A percentile compares a stretch with the other conserved stretches of the same genome.
These are phyloP conservation scores for Aspergillus ibericus DNA, from an alignment of 2,329 filamentous ascomycete species.

Conservation along the genomic window DNA sequence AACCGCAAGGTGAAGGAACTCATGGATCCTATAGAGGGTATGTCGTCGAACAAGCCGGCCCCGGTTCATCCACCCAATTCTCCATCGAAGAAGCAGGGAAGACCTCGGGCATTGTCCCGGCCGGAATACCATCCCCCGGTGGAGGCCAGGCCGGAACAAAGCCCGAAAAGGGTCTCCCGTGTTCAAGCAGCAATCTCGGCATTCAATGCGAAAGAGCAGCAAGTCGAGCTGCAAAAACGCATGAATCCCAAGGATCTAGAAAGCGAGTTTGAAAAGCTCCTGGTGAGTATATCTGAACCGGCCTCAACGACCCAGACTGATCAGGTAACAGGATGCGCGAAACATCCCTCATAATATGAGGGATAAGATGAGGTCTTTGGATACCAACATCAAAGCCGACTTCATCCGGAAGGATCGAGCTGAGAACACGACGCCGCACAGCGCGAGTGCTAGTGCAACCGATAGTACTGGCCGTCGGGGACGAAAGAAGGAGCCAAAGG, in stretches of 20 bases:
- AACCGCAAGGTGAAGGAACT: constrained; percentile 43
- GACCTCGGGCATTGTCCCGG: constrained; percentile 31
- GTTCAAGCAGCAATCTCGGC: constrained; percentile 66
- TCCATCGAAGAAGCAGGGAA: constrained; percentile 19
- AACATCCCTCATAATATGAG: constrained; percentile 94
- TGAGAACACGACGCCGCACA: constrained; percentile 57
- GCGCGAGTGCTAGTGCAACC: constrained; percentile 38
- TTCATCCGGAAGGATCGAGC: constrained; percentile 89
- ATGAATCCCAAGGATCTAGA: constrained; percentile 59
- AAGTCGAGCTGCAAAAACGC: constrained; percentile 45
- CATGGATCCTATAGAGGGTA: constrained; percentile 28
- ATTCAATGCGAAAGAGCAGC: constrained; percentile 57
- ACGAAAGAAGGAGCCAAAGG: constrained; percentile 45
- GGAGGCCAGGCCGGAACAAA: constrained; percentile 32
- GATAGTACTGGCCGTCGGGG: constrained; percentile 36
- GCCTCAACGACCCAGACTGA: constrained; percentile 7
- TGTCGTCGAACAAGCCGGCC: constrained; percentile 25
- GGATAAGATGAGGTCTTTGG: constrained; percentile 89
- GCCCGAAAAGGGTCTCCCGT: constrained; percentile 52
- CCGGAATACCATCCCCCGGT: constrained; percentile 34
- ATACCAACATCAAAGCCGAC: constrained; percentile 88
- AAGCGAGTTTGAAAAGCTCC: constrained; percentile 60
- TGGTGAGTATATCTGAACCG: constrained; percentile 46
- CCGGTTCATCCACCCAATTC: constrained; percentile 15
- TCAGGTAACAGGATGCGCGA: constrained; percentile 66